phyloP scores from a whole-genome alignment of 2,329 filamentous ascomycete species.

The Cladobotryum mycophilum region DNA sequence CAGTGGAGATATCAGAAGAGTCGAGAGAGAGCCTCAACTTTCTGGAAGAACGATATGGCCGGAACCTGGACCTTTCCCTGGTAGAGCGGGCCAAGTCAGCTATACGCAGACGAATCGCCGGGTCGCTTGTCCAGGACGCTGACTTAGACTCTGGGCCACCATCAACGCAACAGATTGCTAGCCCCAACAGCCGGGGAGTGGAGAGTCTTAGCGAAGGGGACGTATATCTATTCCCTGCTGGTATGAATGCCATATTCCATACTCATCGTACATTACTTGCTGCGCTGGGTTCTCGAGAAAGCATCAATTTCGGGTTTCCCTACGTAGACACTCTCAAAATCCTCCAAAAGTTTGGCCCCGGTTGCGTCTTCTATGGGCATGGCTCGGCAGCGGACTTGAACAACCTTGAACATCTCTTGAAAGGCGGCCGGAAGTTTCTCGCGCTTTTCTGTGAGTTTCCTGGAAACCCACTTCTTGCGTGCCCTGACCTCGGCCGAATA shows the following conservation, averaged over 20 bases:
- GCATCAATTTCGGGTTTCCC: constrained; percentile 92
- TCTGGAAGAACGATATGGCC: constrained; percentile 88
- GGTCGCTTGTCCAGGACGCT: constrained; percentile 67
- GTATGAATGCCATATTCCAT: constrained; percentile 95
- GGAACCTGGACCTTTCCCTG: constrained; percentile 77
- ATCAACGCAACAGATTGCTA: constrained; percentile 13
- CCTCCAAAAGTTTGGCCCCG: constrained; percentile 87
- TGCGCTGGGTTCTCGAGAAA: constrained; percentile 59
- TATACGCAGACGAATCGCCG: constrained; percentile 80
- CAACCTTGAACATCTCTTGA: constrained; percentile 67
- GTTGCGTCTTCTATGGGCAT: constrained; percentile 80
- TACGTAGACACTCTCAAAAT: constrained; percentile 97
- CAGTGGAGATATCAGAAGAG: constrained; percentile 26
- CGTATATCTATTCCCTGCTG: constrained; percentile 80
- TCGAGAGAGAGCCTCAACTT: constrained; percentile 68
- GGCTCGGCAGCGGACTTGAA: constrained; percentile 73
- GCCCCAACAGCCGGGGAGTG: constrained; percentile 47
- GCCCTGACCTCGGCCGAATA: constrained; percentile 80
- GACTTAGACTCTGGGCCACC: constrained; percentile 36
- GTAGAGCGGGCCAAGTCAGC: constrained; percentile 79
- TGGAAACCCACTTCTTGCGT: constrained; percentile 80
- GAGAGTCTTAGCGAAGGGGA: constrained; percentile 73
- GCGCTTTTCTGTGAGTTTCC: constrained; percentile 93
- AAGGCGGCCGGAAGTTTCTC: constrained; percentile 68
- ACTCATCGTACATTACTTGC: constrained; percentile 68